Conservation (phyloP, 306 rosid species). For the Oemleria cerasiformis region DNA sequence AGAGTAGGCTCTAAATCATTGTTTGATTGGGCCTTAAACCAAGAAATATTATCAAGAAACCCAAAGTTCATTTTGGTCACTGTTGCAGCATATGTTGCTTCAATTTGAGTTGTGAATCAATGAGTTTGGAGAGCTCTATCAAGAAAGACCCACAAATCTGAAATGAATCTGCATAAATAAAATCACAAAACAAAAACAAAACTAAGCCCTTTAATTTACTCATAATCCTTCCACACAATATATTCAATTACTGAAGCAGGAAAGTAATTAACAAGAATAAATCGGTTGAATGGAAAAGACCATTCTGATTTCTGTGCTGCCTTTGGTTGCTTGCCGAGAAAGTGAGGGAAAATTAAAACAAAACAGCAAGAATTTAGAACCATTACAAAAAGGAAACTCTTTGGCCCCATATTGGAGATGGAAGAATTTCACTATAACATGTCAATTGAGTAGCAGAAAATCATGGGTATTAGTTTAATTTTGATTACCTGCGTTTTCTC, state of each 20-base stretch:
- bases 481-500: neutral
- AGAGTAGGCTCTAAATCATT: constrained; percentile 29
- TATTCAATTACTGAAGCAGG: neutral
- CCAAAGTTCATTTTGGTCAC: constrained; percentile 51
- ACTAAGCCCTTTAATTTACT: neutral
- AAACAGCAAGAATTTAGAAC: neutral
- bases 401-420: neutral
- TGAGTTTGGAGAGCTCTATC: constrained; percentile 10
- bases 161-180: constrained; percentile 12
- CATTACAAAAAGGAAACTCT: neutral
- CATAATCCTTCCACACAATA: too few relatives aligned
- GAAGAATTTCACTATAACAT: neutral
- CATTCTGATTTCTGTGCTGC: too few relatives aligned
- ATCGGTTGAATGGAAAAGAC: neutral
- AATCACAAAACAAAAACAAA: neutral
- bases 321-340: neutral
- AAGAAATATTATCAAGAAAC: constrained; percentile 45
- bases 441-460: neutral
- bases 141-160: neutral
- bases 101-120: constrained; percentile 20
- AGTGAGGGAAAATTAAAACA: neutral
- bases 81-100: constrained; percentile 11
- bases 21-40: constrained; percentile 44
- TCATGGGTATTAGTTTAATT: too few relatives aligned
- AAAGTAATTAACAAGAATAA: neutral